phyloP scores from a whole-genome alignment of 2,329 filamentous ascomycete genomes.

The Diplocarpon rosae region DNA sequence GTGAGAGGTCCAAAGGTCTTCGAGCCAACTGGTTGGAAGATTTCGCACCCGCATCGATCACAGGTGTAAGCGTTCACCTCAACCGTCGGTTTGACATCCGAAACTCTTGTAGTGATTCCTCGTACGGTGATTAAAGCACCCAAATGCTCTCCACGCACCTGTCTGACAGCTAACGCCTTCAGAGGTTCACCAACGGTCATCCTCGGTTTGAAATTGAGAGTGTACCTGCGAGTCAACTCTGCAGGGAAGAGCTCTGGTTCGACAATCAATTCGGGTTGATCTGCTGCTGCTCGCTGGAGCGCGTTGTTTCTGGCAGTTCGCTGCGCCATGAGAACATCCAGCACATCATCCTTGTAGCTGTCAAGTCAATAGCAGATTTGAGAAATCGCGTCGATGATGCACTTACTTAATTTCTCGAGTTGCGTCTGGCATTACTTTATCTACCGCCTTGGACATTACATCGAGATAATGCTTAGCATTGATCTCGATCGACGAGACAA shows the following conservation, averaged over 20 bases:
- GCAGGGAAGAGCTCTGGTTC: constrained; percentile 77
- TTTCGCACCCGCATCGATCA: constrained; percentile 90
- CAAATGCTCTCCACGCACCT: constrained; percentile 86
- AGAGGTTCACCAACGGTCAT: constrained; percentile 55
- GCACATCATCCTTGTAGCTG: constrained; percentile 92
- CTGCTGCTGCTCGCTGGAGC: constrained; percentile 55
- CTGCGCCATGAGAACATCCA: constrained; percentile 93
- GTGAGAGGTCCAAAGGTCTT: constrained; percentile 84
- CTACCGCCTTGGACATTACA: constrained; percentile 76
- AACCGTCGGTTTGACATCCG: constrained; percentile 95
- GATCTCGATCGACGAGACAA: constrained; percentile 75
- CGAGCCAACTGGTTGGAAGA: constrained; percentile 89
- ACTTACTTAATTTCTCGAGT: constrained; percentile 65
- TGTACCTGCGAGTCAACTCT: constrained; percentile 86
- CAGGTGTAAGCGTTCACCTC: constrained; percentile 97
- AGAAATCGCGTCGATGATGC: neutral
- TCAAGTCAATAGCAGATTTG: constrained; percentile 20
- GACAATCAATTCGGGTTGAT: constrained; percentile 50
- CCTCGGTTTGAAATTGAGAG: constrained; percentile 87
- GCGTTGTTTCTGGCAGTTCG: constrained; percentile 77
- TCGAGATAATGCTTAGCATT: constrained; percentile 97
- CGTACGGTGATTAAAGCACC: constrained; percentile 89
- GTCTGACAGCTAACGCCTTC: constrained; percentile 74
- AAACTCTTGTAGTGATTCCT: constrained; percentile 88
- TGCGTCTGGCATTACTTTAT: constrained; percentile 72